phyloP scores from a whole-genome alignment of 2,329 filamentous ascomycete species.

The Beauveria australis region DNA sequence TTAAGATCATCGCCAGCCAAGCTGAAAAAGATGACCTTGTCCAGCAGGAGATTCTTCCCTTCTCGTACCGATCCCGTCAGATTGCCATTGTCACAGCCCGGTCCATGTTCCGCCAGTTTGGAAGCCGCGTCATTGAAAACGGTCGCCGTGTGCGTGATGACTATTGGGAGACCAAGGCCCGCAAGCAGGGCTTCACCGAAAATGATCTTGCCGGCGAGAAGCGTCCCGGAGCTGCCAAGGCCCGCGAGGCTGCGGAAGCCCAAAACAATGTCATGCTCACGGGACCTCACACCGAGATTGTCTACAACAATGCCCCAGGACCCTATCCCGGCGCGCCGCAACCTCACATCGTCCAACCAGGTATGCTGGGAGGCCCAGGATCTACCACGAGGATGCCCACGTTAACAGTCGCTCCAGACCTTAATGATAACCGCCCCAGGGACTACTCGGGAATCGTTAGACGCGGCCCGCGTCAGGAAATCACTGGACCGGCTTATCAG shows the following conservation, averaged over 20 bases:
- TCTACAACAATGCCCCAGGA: slow-evolving; percentile 68
- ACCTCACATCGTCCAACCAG: slow-evolving; percentile 62
- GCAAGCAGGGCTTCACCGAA: slow-evolving; percentile 96
- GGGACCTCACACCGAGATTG: slow-evolving; percentile 73
- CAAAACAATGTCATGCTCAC: slow-evolving; percentile 53
- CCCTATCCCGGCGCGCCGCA: slow-evolving; percentile 60
- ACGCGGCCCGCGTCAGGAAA: slow-evolving; percentile 79
- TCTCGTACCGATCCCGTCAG: slow-evolving; percentile 95
- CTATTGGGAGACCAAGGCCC: slow-evolving; percentile 96
- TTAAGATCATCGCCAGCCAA: slow-evolving; percentile 96
- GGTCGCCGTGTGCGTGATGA: slow-evolving; percentile 90
- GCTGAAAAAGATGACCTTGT: slow-evolving; percentile 95
- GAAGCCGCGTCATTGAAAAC: slow-evolving; percentile 83
- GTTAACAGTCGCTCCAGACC: slow-evolving; percentile 73
- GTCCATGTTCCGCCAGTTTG: slow-evolving; percentile 98
- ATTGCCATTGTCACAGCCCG: slow-evolving; percentile 96
- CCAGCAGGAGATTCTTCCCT: slow-evolving; percentile 87
- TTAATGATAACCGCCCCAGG: slow-evolving; percentile 66
- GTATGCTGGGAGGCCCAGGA: slow-evolving; percentile 59
- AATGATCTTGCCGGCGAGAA: slow-evolving; percentile 95
- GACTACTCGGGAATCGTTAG: slow-evolving; percentile 74
- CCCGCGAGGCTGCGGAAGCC: slow-evolving; percentile 72
- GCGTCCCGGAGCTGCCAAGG: slow-evolving; percentile 82
- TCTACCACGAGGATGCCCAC: slow-evolving; percentile 68
- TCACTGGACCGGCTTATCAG: slow-evolving; percentile 79